These are phyloP conservation scores for Arachis monticola DNA, from an alignment of 331 rosid species.

Conservation along the genomic window DNA sequence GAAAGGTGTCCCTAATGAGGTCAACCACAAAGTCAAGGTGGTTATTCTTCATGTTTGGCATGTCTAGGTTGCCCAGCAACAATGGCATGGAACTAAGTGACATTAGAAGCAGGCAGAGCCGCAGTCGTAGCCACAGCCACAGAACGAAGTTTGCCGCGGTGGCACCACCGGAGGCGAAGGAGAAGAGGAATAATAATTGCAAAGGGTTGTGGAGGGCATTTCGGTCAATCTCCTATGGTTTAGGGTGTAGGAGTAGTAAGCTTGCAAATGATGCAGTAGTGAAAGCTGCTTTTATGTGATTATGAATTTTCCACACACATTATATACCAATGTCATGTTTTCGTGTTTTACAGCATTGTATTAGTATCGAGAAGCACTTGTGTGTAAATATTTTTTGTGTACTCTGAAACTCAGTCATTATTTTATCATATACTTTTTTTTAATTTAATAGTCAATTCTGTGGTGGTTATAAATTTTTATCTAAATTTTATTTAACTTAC, in stretches of 20 bases:
- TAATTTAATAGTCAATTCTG: no score
- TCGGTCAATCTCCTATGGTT: conserved; percentile 40
- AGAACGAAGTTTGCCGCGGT: conserved; percentile 28
- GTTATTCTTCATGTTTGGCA: conserved; percentile 69
- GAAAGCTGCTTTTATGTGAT: conserved; percentile 43
- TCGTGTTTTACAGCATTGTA: neutral
- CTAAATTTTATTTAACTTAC: no score
- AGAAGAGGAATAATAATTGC: neutral
- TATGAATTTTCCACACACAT: neutral
- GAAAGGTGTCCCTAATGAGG: conserved; percentile 54
- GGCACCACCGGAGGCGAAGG: conserved; percentile 9
- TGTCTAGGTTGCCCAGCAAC: conserved; percentile 47
- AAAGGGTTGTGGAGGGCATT: conserved; percentile 46
- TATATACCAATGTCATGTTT: neutral
- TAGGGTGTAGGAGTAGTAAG: conserved; percentile 42
- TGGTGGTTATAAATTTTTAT: no score
- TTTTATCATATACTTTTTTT: no score
- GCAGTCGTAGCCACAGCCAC: conserved; percentile 36
- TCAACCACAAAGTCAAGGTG: conserved; percentile 58
- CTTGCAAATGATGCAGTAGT: conserved; percentile 50
- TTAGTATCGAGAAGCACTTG: no score
- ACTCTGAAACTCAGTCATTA: no score
- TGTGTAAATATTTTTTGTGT: no score
- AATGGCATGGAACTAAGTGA: conserved; percentile 68
- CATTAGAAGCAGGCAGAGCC: conserved; percentile 52